Percentiles rank a stretch among this genome's conserved stretches.
Conservation (phyloP, 2,329 filamentous ascomycete genomes). For the Talaromyces islandicus region DNA sequence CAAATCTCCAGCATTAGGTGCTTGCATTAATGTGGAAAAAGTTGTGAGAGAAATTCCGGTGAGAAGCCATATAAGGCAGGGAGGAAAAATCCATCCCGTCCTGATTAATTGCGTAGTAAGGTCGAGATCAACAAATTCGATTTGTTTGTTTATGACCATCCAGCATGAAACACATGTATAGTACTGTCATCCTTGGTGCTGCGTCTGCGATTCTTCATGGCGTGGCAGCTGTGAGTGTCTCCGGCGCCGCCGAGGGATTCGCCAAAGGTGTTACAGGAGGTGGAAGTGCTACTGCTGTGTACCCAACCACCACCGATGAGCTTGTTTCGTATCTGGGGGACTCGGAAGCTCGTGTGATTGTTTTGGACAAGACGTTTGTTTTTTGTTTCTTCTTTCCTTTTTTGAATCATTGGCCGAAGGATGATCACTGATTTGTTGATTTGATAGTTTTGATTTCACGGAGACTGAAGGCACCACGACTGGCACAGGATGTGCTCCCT, state of each 20-base stretch:
- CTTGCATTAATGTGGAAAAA: background rate
- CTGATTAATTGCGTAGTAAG: background rate
- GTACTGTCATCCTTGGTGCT: background rate
- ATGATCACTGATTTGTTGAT: background rate
- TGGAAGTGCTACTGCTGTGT: constrained; percentile 3
- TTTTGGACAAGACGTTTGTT: constrained; percentile 1
- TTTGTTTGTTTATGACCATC: background rate
- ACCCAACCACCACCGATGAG: constrained; percentile 3
- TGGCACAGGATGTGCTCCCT: constrained; percentile 53
- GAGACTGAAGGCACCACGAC: constrained; percentile 47
- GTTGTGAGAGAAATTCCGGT: background rate
- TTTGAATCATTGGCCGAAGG: background rate
- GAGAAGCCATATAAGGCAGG: background rate
- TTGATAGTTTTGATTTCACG: constrained; percentile 45
- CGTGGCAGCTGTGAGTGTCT: background rate
- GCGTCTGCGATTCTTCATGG: background rate
- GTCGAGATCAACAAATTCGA: background rate
- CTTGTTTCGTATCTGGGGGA: constrained; percentile 7
- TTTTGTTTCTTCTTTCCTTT: too few relatives aligned
- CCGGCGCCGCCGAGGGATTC: constrained; percentile 5
- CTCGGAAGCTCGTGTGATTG: constrained; percentile 3
- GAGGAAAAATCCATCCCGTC: background rate
- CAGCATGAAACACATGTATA: constrained; percentile 1
- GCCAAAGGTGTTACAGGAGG: constrained; percentile 7
- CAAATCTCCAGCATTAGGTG: background rate